phyloP scores from a whole-genome alignment of 768 basidiomycete species.

The Rhodotorula graminis region DNA sequence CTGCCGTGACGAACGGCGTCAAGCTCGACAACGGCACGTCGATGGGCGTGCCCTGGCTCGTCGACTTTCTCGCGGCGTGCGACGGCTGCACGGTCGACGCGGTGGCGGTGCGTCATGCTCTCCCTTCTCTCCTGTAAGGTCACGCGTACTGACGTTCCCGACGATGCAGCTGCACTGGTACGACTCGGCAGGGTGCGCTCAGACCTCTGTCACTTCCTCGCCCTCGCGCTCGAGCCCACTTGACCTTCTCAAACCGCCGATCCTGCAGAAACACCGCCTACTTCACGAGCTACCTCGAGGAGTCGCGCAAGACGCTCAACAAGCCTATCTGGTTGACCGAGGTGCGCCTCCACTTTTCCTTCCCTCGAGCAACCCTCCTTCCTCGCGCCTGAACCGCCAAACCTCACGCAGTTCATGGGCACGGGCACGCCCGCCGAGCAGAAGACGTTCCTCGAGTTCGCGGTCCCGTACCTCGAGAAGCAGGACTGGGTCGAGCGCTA shows the following conservation, averaged over 20 bases:
- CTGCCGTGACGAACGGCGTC: slow-evolving; percentile 15
- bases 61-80: slow-evolving; percentile 10
- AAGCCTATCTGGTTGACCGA: slow-evolving; percentile 26
- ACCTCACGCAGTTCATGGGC: slow-evolving; percentile 15
- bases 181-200: neutral
- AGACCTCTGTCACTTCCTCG: neutral
- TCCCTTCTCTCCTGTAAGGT: neutral
- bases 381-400: neutral
- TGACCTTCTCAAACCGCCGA: neutral
- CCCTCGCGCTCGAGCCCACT: neutral
- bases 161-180: slow-evolving; percentile 17
- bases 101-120: slow-evolving; percentile 1
- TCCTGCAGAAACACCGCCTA: slow-evolving; percentile 17
- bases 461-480: slow-evolving; percentile 17
- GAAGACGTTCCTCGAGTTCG: neutral
- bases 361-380: too few relatives aligned
- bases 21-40: slow-evolving; percentile 3
- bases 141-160: fast-evolving
- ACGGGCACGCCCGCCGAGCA: slow-evolving; percentile 12
- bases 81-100: slow-evolving; percentile 8
- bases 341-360: neutral
- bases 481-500: slow-evolving; percentile 27
- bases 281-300: slow-evolving; percentile 16
- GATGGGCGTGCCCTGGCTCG: slow-evolving; percentile 26
- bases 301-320: neutral